Percentiles rank a stretch among this genome's conserved stretches.
phyloP scores from a whole-genome alignment of 495 filamentous ascomycete species.

The Corynascus novoguineensis region DNA sequence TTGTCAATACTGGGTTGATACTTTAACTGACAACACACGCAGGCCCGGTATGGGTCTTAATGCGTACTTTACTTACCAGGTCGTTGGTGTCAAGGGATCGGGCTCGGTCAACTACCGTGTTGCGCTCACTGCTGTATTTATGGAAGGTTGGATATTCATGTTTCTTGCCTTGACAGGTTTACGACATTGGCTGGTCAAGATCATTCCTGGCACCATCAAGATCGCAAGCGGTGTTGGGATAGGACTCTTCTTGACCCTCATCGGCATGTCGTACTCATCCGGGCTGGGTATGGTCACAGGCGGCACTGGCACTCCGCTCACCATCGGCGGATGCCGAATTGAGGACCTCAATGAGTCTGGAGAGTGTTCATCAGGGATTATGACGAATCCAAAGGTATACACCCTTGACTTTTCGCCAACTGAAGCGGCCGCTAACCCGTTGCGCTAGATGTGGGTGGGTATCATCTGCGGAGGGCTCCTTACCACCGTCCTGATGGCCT shows the following conservation, averaged over 20 bases:
- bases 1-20: neutral
- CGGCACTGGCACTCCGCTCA: constrained; percentile 53
- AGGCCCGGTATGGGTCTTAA: constrained; percentile 75
- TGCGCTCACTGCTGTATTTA: constrained; percentile 76
- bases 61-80: constrained; percentile 82
- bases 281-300: constrained; percentile 71
- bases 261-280: constrained; percentile 68
- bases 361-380: constrained; percentile 45
- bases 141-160: constrained; percentile 64
- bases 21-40: constrained; percentile 20
- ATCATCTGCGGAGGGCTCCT: constrained; percentile 74
- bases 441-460: constrained; percentile 63
- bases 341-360: constrained; percentile 36
- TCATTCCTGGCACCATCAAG: constrained; percentile 74
- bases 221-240: constrained; percentile 76
- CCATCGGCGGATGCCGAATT: constrained; percentile 60
- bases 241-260: constrained; percentile 70
- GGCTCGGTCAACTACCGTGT: constrained; percentile 63
- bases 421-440: constrained; percentile 15
- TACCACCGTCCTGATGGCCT: constrained; percentile 72
- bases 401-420: neutral
- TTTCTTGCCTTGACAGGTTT: constrained; percentile 67
- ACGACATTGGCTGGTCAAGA: constrained; percentile 78
- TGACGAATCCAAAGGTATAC: constrained; percentile 60
- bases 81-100: constrained; percentile 66